Conservation (phyloP, 495 filamentous ascomycete species). For the Letharia columbiana region DNA sequence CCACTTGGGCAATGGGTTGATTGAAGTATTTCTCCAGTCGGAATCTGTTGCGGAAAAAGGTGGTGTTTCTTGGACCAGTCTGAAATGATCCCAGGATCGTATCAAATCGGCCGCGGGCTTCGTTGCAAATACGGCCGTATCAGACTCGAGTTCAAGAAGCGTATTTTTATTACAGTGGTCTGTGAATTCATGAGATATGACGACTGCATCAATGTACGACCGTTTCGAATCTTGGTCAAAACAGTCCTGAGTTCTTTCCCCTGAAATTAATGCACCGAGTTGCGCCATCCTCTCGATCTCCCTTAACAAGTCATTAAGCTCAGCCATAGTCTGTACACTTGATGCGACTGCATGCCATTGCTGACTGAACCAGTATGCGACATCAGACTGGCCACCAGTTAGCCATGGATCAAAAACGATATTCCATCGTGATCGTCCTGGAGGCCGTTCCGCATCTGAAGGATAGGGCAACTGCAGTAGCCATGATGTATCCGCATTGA, state of each 20-base stretch:
- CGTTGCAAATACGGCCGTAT: conserved; percentile 43
- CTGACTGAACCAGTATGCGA: conserved; percentile 45
- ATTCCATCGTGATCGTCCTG: conserved; percentile 34
- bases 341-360: conserved; percentile 45
- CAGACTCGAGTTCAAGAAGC: conserved; percentile 37
- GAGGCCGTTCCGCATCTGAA: conserved; percentile 8
- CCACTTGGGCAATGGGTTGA: conserved; percentile 41
- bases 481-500: conserved; percentile 54
- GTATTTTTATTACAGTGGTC: conserved; percentile 50
- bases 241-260: neutral
- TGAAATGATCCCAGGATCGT: conserved; percentile 41
- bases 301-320: conserved; percentile 29
- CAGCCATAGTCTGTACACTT: conserved; percentile 35
- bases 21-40: conserved; percentile 34
- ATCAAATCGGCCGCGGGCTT: conserved; percentile 41
- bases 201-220: conserved; percentile 39
- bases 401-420: conserved; percentile 50
- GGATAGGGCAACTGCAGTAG: conserved; percentile 46
- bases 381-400: conserved; percentile 40
- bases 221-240: conserved; percentile 5
- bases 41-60: conserved; percentile 25
- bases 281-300: conserved; percentile 30
- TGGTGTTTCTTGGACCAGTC: conserved; percentile 31
- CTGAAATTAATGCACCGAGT: conserved; percentile 13
- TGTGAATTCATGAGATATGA: conserved; percentile 48